Percentiles rank a stretch among this genome's conserved stretches.
Evolutionary conservation across 1,139 yeast genomes (phyloP).

Genomic region (Taphrina communis): DNA sequence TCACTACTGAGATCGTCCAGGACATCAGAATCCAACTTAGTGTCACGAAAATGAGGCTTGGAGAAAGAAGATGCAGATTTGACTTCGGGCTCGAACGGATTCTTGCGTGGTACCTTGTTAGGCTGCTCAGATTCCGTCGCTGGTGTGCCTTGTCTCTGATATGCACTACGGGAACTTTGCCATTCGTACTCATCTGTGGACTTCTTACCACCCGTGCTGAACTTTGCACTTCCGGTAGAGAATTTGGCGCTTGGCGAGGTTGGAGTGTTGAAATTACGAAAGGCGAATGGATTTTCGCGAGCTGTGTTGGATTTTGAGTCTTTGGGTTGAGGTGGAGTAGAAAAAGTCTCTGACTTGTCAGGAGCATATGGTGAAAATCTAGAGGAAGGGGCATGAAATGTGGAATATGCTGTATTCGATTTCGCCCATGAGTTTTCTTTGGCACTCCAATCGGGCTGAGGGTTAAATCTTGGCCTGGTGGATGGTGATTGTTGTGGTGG

Average conservation of each 20-base stretch:
- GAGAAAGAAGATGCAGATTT: constrained; percentile 4
- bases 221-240: not conserved
- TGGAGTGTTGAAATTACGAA: not conserved
- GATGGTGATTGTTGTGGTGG: not conserved
- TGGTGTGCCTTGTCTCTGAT: constrained; percentile 15
- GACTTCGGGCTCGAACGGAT: not conserved
- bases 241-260: not conserved
- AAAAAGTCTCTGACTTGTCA: not conserved
- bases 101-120: not conserved
- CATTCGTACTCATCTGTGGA: constrained; percentile 20
- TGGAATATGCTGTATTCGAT: constrained; percentile 22
- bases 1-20: constrained; percentile 12
- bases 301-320: not conserved
- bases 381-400: constrained; percentile 21
- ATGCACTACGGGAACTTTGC: constrained; percentile 33
- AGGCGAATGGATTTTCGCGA: not conserved
- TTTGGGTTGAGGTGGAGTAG: not conserved
- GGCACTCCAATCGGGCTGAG: constrained; percentile 1
- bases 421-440: constrained; percentile 11
- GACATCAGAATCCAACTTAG: constrained; percentile 6
- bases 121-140: not conserved
- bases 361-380: constrained; percentile 10
- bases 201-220: constrained; percentile 18
- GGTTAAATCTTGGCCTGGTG: not conserved
- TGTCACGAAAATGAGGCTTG: not conserved